Conservation (phyloP, 495 filamentous ascomycete species). For the Penicillium taxi region DNA sequence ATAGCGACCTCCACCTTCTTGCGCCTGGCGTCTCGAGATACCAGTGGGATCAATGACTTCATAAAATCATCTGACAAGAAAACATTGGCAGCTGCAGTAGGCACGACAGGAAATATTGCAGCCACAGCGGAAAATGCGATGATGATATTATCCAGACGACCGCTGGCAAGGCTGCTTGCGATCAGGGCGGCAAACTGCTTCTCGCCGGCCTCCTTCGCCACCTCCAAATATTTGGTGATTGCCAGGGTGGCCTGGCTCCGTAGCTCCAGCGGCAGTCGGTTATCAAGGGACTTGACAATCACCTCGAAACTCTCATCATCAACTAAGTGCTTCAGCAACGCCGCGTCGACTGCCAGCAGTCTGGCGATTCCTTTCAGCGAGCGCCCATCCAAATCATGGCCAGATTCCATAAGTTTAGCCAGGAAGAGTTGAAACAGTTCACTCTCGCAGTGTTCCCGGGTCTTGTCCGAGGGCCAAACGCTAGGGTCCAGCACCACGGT, state of each 20-base stretch:
- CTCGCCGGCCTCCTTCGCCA: constrained; percentile 58
- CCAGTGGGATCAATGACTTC: constrained; percentile 55
- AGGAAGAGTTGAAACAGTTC: constrained; percentile 61
- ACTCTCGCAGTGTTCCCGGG: constrained; percentile 41
- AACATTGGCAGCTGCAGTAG: constrained; percentile 58
- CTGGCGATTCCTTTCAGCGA: constrained; percentile 56
- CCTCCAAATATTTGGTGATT: constrained; percentile 71
- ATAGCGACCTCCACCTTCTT: constrained; percentile 71
- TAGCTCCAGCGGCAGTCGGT: constrained; percentile 57
- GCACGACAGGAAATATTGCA: constrained; percentile 75
- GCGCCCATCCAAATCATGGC: constrained; percentile 50
- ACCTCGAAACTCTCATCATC: constrained; percentile 74
- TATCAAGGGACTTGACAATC: constrained; percentile 68
- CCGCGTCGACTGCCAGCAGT: constrained; percentile 52
- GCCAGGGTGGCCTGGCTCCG: constrained; percentile 68
- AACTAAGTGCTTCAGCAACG: constrained; percentile 54
- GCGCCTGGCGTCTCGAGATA: constrained; percentile 66
- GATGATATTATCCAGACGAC: constrained; percentile 51
- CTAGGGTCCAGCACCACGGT: constrained; percentile 48
- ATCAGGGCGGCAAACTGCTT: constrained; percentile 62
- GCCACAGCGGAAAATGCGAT: constrained; percentile 84
- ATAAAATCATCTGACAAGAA: constrained; percentile 85
- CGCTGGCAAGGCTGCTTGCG: constrained; percentile 40
- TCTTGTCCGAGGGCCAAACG: constrained; percentile 49
- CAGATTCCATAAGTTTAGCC: constrained; percentile 55